These are phyloP conservation scores for Teunomyces tritomae DNA, from an alignment of 805 yeast genomes.

Conservation along the genomic window DNA sequence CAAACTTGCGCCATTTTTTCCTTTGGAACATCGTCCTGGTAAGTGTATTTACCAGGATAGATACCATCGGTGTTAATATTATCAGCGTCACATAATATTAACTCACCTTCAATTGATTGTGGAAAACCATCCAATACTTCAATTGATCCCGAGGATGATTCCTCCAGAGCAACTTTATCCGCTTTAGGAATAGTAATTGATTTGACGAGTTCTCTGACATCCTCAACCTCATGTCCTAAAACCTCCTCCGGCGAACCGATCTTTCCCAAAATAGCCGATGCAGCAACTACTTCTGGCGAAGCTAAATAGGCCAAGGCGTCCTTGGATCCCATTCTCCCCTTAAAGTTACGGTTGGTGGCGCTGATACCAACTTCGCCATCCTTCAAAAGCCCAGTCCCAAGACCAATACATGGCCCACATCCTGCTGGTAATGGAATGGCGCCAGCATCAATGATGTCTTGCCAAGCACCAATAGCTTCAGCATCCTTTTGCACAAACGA, in stretches of 20 bases:
- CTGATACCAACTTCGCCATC: constrained; percentile 98
- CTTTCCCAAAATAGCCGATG: constrained; percentile 92
- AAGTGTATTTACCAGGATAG: constrained; percentile 98
- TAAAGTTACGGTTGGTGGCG: constrained; percentile 97
- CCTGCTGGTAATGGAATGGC: constrained; percentile 96
- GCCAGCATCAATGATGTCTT: constrained; percentile 84
- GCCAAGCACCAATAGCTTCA: constrained; percentile 89
- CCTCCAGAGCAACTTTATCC: constrained; percentile 28
- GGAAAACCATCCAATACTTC: constrained; percentile 92
- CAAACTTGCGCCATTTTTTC: constrained; percentile 98
- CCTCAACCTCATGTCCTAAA: constrained; percentile 46
- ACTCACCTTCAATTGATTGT: constrained; percentile 80
- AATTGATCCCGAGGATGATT: constrained; percentile 41
- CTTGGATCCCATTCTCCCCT: constrained; percentile 98
- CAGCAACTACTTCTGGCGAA: constrained; percentile 98
- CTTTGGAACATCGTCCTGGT: constrained; percentile 93
- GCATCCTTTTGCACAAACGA: constrained; percentile 92
- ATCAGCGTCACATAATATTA: constrained; percentile 94
- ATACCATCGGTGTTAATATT: constrained; percentile 97
- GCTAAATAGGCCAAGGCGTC: constrained; percentile 96
- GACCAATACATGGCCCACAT: constrained; percentile 98
- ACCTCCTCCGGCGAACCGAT: constrained; percentile 92
- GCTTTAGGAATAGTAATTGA: constrained; percentile 27
- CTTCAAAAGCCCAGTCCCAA: constrained; percentile 89
- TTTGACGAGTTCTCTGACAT: constrained; percentile 52